Base-by-base conservation (phyloP, 2,329 filamentous ascomycete species). In the Colletotrichum somersetense region DNA sequence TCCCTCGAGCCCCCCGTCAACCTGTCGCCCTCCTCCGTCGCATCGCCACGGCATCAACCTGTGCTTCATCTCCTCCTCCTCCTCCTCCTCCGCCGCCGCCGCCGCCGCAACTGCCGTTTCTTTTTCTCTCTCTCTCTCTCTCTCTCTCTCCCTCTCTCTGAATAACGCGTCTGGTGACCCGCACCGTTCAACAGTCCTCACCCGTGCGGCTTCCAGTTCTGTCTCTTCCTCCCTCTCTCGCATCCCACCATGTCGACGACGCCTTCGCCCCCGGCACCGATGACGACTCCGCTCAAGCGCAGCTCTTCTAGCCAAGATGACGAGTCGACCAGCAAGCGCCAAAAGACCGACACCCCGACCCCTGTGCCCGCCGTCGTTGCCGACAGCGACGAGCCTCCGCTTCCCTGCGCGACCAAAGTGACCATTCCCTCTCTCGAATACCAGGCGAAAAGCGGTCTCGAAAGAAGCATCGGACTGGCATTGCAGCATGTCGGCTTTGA, bases 401-500 rank as follows among this genome's bases (percentile, higher is more conserved):
- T 16, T n/a, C 48, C 57, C 33, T 40, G 38, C 55, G 62, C 67
- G 30, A 62, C 48, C 35, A 62, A 73, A 38, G 59, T 75, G 48
- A 62, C 38, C 23, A 63, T 75, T 26, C 78, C 78, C 35, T 78
- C 75, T 38, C 76, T 77, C 10, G 79, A 81, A 26, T 79, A 79
- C 53, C 75, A 81, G 72, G 79, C 81, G n/a, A 80, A 83, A 63
- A 77, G 78, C 52, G 83, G 85, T 1, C 80, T 92, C 35, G 84
- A 85, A 57, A 86, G 89, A 62, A 87, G 88, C 14, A 87, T 91
- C 67, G 86, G 85, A 0, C 78, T 91, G 67, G 85, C 85, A 3
- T 78, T 91, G 38, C 80, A 87, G 53, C 86, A 90, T 72, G 86
- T 91, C 48, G 90, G 90, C 38, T 92, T 91, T 75, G 83, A 86